Base-by-base conservation (phyloP, 2,329 filamentous ascomycete species). In the Aureobasidium lini region DNA sequence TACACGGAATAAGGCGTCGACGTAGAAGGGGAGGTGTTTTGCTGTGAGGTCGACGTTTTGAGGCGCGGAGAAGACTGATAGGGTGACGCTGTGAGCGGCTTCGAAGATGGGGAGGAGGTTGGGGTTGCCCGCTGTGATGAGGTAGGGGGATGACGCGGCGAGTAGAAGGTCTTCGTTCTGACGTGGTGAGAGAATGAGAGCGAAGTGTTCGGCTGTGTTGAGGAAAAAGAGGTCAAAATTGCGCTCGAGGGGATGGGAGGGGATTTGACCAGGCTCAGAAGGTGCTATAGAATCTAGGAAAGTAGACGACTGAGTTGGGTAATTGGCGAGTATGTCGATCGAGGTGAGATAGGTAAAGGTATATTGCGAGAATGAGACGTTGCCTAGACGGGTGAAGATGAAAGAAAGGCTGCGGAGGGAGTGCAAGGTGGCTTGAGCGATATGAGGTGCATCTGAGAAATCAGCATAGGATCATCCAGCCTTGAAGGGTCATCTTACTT, bases 191-290 rank as follows among this genome's bases (percentile, higher is more conserved):
- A 96, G 73, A 2, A 84, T 76, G 8, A 91, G 77, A 0, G 90
- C 86, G 62, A 96, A 85, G 70, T 95, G 89, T 70, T 96, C 92
- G 2, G 89, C 86, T 0, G 87, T 83, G 68, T 95, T 94, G 63
- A 96, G 81, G 73, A 95, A 95, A 76, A 90, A 96, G 15, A 95
- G 81, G 69, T 94, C 88, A n/a, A 93, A 76, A 16, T 82, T 86
- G 60, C 88, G 81, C 65, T 90, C 83, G 1, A 90, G 76, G 5
- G 87, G 84, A 63, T 87, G 82, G 6, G 76, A 73, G 0, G 87
- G 82, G 34, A 88, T 83, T 40, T 77, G 73, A 42, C 81, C 79
- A 16, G 80, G 70, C 60, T 81, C 75, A 43, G 73, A 72, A 6
- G 83, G 83, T 60, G 81, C 79, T 52, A 87, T 86, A 18, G 82